Evolutionary conservation across 768 basidiomycete genomes (phyloP).

Genomic region (Paxillus ammoniavirescens): DNA sequence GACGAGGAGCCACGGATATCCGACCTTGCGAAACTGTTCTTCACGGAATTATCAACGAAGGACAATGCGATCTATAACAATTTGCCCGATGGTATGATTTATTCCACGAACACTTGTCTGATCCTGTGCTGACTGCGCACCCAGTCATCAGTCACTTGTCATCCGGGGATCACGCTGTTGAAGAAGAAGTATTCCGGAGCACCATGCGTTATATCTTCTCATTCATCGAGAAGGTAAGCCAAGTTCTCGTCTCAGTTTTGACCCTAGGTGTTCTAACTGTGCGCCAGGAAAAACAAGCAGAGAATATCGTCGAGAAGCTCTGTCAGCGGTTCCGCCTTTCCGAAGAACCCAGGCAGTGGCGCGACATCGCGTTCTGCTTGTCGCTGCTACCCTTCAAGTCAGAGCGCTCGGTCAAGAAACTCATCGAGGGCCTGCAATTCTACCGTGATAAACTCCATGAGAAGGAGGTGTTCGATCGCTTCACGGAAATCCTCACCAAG

Average conservation of each 20-base stretch:
- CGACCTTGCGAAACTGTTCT: conserved; percentile 97
- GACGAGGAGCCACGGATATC: conserved; percentile 84
- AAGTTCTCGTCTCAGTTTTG: not conserved
- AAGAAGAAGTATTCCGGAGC: conserved; percentile 88
- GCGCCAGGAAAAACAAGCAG: conserved; percentile 92
- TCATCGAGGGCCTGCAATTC: conserved; percentile 87
- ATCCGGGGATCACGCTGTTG: conserved; percentile 85
- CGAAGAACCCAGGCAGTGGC: conserved; percentile 92
- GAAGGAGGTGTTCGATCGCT: conserved; percentile 70
- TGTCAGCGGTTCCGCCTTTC: conserved; percentile 92
- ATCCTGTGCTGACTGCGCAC: conserved; percentile 5
- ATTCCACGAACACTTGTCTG: not conserved
- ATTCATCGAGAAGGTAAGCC: conserved; percentile 89
- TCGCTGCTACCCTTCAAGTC: conserved; percentile 96
- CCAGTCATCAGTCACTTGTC: conserved; percentile 94
- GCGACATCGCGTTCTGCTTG: conserved; percentile 94
- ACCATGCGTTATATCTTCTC: conserved; percentile 95
- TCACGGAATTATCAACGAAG: conserved; percentile 92
- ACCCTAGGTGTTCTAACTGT: not conserved
- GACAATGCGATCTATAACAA: conserved; percentile 99
- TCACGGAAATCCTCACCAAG: conserved; percentile 90
- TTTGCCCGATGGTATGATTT: conserved; percentile 79
- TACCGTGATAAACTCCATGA: conserved; percentile 98
- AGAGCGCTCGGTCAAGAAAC: conserved; percentile 93
- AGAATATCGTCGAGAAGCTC: conserved; percentile 94